Base-by-base conservation (phyloP, 148 eudicot genomes). In the Camellia sinensis region DNA sequence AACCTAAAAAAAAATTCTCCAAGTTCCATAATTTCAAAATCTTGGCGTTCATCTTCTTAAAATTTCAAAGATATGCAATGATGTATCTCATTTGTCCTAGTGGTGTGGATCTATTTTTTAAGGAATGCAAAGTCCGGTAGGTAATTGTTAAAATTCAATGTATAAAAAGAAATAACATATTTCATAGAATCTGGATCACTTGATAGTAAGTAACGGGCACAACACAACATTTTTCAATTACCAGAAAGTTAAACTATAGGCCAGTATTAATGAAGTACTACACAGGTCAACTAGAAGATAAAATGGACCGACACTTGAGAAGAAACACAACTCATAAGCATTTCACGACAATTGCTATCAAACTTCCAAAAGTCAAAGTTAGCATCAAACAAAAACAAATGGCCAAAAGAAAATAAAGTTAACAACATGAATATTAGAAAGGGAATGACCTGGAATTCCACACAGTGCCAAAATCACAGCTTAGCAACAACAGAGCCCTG, bases 381-480 rank as follows among this genome's bases (percentile, higher is more conserved):
- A 68, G 64, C 41, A 67, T 48, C 12, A 60, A 60, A 22, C 59
- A 61, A 8, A 29, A 18, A 71, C 37, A 21, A 66, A 21, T 48
- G 22, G 18, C 46, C 22, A 45, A 29, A 17, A 12, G 14, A 44
- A 66, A 81, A 63, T 52, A 62, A 57, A 43, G 67, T 50, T 29
- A 7, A 19, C 17, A 41, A 5, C 40, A 68, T 61, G 19, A 5
- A 71, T 43, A 63, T 22, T 5, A 10, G 60, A 53, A 57, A 65
- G 59, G 75, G 67, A 70, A 78, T 40, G 68, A 94, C 97, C 98
- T 93, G 85, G 88, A 86, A 88, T 95, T 93, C 98, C 98, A 95
- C 3, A 93, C 96, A 56, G 97, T 95, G 77, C 94, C 94, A 85
- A 90, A 93, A 87, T 95, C 96, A 84, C 87, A 87, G 82, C 96